Evolutionary conservation across 2,329 filamentous ascomycete species (phyloP).

Genomic region (Colletotrichum sp.): DNA sequence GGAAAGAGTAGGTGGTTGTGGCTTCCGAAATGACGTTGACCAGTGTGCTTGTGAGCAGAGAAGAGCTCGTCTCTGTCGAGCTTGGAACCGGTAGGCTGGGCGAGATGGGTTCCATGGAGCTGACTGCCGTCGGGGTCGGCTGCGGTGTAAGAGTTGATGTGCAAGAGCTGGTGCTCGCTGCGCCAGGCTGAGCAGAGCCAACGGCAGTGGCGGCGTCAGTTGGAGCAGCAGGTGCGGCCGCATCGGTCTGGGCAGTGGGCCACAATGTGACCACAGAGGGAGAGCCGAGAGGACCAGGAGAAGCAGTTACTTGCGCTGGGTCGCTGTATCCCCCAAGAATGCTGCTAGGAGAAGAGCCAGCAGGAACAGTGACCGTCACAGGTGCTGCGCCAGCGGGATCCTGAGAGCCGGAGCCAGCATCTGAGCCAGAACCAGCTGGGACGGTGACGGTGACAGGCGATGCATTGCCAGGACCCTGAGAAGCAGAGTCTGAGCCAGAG

Average conservation of each 20-base stretch:
- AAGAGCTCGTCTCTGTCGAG: neutral
- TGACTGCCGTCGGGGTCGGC: neutral
- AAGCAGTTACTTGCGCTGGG: neutral
- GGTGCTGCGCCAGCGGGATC: neutral
- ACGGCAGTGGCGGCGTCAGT: neutral
- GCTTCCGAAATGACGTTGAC: conserved; percentile 41
- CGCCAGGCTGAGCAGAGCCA: neutral
- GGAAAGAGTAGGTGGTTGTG: conserved; percentile 42
- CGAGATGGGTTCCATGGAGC: neutral
- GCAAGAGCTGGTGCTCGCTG: neutral
- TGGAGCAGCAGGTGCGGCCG: neutral
- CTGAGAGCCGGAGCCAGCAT: neutral
- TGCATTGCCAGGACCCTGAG: neutral
- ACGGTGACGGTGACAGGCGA: neutral
- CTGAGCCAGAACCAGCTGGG: neutral
- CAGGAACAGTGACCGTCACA: neutral
- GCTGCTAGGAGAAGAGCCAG: neutral
- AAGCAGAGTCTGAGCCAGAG: neutral
- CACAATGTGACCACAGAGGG: conserved; percentile 7
- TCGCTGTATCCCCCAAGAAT: conserved; percentile 8
- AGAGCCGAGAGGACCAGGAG: neutral
- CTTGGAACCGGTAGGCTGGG: neutral
- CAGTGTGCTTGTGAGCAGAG: conserved; percentile 41
- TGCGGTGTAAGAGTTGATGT: neutral
- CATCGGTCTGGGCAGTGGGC: neutral